Base-by-base conservation (phyloP, 257 asterid genomes). In the Handroanthus guayacan region DNA sequence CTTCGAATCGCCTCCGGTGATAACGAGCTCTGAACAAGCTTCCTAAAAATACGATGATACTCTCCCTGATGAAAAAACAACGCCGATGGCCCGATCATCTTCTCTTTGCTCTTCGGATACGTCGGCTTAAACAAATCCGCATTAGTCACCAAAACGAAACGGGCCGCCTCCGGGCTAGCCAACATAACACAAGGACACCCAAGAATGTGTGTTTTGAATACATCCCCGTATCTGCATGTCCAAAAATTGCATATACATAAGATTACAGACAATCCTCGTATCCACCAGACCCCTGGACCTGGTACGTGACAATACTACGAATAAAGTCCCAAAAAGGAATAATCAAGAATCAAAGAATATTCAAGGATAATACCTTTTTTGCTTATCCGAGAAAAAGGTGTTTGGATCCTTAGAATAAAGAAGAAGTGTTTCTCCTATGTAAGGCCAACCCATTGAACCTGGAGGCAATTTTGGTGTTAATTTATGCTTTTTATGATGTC, bases 121-220 rank as follows among this genome's bases (percentile, higher is more conserved):
- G 96, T 91, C 0, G 98, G 97, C 79, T 81, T 89, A 79, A 93
- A 91, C 84, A 93, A 72, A 60, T 85, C 85, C 1, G 96, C 85
- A 57, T 87, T 82, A 36, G 88, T 87, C 25, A 91, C 91, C 8
- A 93, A 65, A 72, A 93, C 98, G 62, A 91, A 88, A 11, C 86
- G 78, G 0, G 96, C 62, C 0, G 97, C 98, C 81, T 89, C 98
- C 0, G 96, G 96, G 80, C 95, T 88, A 4, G 92, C 89, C 67
- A 93, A 56, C 98, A 93, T 93, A 63, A 93, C 82, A 71, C 98
- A 93, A 34, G 97, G 92, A 73, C 88, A 93, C 0, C 97, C 98
- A 37, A 93, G 88, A 38, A 93, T 83, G 71, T 82, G 88, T 1
- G 97, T 89, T 78, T 93, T 93, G 89, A 93, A 93, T 67, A 93